Evolutionary conservation across 2,329 filamentous ascomycete genomes (phyloP).

Genomic region (Colletotrichum gigasporum): DNA sequence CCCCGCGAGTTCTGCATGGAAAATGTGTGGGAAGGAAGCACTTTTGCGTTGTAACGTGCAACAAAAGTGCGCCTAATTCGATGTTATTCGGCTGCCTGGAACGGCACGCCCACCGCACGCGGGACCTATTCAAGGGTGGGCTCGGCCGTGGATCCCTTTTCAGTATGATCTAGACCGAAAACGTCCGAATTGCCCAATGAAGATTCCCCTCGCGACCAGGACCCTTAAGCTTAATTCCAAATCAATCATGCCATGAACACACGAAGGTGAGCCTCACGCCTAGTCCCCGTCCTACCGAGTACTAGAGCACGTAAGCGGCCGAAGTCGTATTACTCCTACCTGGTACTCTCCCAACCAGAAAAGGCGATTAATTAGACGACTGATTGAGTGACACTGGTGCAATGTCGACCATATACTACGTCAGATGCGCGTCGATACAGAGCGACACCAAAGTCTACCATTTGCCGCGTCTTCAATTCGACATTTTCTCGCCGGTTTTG

Average conservation of each 20-base stretch:
- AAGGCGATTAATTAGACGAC: neutral
- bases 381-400: neutral
- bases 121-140: neutral
- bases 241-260: neutral
- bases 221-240: constrained; percentile 10
- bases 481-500: too few relatives aligned
- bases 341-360: neutral
- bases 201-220: neutral
- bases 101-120: neutral
- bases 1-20: neutral
- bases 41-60: neutral
- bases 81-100: constrained; percentile 18
- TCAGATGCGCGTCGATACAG: too few relatives aligned
- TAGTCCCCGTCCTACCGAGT: neutral
- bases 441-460: too few relatives aligned
- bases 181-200: constrained; percentile 1
- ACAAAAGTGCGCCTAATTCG: constrained; percentile 1
- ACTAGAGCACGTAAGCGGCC: neutral
- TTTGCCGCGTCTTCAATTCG: too few relatives aligned
- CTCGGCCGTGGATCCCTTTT: constrained; percentile 2
- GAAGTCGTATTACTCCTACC: neutral
- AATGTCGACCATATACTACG: neutral
- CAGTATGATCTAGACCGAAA: neutral
- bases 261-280: neutral
- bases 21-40: neutral